These are phyloP conservation scores for Curvularia sp. DNA, from an alignment of 2,329 filamentous ascomycete genomes.

Conservation along the genomic window DNA sequence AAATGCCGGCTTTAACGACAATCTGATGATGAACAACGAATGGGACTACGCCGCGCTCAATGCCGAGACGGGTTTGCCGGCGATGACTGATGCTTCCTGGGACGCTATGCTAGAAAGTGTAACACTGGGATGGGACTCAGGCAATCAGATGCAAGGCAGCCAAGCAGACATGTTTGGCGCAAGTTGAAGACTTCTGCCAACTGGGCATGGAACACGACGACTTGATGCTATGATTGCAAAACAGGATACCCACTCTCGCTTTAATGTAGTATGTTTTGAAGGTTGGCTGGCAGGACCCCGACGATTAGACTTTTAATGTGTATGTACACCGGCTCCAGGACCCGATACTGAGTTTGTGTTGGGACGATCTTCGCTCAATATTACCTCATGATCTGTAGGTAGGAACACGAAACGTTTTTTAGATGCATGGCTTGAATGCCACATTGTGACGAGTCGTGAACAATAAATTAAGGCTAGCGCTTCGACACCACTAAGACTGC, in stretches of 20 bases:
- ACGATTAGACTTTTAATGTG: conserved; percentile 5
- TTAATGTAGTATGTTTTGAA: conserved; percentile 1
- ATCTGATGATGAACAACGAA: conserved; percentile 37
- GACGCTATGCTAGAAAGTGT: conserved; percentile 49
- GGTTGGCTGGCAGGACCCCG: neutral
- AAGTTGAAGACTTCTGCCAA: conserved; percentile 1
- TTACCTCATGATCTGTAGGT: neutral
- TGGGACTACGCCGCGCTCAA: conserved; percentile 43
- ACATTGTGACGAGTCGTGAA: conserved; percentile 1
- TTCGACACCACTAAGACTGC: conserved; percentile 2
- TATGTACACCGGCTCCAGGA: neutral
- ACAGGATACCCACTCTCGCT: conserved; percentile 33
- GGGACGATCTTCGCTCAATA: neutral
- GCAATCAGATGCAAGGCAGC: conserved; percentile 23
- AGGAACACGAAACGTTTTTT: neutral
- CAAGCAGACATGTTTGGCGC: conserved; percentile 8
- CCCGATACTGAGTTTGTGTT: neutral
- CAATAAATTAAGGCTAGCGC: neutral
- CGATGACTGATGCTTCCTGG: conserved; percentile 45
- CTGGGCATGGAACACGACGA: neutral
- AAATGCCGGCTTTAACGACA: conserved; percentile 26
- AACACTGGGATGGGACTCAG: conserved; percentile 43
- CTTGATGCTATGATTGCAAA: conserved; percentile 3
- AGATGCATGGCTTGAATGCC: neutral
- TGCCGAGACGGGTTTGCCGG: conserved; percentile 39